These are phyloP conservation scores for Theobroma grandiflorum DNA, from an alignment of 441 rosid species.

Conservation along the genomic window DNA sequence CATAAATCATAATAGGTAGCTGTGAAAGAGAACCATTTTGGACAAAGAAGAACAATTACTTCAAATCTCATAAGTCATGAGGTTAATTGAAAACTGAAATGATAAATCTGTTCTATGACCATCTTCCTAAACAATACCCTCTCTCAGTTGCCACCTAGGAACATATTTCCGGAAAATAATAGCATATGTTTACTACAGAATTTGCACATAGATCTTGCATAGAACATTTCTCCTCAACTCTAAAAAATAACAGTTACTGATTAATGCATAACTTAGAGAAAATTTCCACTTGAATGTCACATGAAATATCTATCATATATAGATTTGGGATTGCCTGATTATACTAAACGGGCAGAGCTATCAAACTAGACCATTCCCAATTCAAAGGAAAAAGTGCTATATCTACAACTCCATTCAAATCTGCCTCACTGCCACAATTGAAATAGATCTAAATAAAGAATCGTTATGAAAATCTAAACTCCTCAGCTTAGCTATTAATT, in stretches of 20 bases:
- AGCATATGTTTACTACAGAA: background rate
- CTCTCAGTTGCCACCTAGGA: background rate
- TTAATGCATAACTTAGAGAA: background rate
- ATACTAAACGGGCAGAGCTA: background rate
- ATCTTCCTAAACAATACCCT: background rate
- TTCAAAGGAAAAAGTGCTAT: background rate
- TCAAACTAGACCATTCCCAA: background rate
- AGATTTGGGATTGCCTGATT: background rate
- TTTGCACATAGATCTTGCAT: background rate
- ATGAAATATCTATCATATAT: background rate
- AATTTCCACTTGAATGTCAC: constrained; percentile 7
- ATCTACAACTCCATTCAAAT: constrained; percentile 11
- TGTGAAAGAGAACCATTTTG: background rate
- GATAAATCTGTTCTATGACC: background rate
- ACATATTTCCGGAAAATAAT: background rate
- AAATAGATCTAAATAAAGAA: background rate
- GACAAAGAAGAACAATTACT: background rate
- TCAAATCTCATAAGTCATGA: background rate
- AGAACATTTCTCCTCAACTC: background rate
- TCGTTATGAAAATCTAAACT: background rate
- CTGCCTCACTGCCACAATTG: background rate
- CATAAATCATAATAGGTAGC: background rate
- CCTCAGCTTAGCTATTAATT: background rate
- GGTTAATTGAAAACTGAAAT: background rate
- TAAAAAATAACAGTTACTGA: background rate